Evolutionary conservation across 2,329 filamentous ascomycete genomes (phyloP), one percentile per base, ranked within the genome.

Genomic region (Teratosphaeria destructans): DNA sequence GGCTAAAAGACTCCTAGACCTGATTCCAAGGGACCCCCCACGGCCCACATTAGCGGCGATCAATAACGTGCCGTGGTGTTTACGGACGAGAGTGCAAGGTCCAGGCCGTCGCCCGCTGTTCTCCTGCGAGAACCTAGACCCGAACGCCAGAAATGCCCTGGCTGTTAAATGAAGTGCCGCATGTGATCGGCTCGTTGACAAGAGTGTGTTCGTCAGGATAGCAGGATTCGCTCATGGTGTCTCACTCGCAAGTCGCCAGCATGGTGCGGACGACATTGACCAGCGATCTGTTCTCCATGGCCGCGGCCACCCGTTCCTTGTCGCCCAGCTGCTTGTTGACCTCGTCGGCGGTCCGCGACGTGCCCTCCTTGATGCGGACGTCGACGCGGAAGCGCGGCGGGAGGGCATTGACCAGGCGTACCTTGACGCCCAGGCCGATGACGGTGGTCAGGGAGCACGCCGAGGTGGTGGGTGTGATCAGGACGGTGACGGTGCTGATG

Each of bases 381-480:
- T 97, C 92, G 56, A 97, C 83, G 43, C 94, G 85, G 74, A 94
- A 99, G 69, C 93, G 89, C 37, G 94, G 89, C 3, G 94, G 94
- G 60, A 99, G 80, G 11, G 89, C 88, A 73, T 95, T 88, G 76
- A 97, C 92, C 27, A 99, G 81, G 27, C 94, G 85, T 52, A 96
- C 92, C 53, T 94, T 85, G 26, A 99, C 90, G 14, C 92, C 94
- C 16, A 99, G 81, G 0, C 94, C 94, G 68, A 99, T 96, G 61
- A 99, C 91, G 0, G 94, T 99, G 35, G 94, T 94, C 49, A 99
- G 83, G 56, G 90, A 95, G 78, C 94, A 99, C 75, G 97, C 94
- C 16, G 93, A 95, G 70, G 97, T 94, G 29, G 94, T 99, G 10
- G 94, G 94, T 11, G 94, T 99, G 66, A 99, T 87, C 69, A 95